Evolutionary conservation across 768 basidiomycete genomes (phyloP), one percentile per base, ranked within the genome.

Genomic region (Amanita muscaria): DNA sequence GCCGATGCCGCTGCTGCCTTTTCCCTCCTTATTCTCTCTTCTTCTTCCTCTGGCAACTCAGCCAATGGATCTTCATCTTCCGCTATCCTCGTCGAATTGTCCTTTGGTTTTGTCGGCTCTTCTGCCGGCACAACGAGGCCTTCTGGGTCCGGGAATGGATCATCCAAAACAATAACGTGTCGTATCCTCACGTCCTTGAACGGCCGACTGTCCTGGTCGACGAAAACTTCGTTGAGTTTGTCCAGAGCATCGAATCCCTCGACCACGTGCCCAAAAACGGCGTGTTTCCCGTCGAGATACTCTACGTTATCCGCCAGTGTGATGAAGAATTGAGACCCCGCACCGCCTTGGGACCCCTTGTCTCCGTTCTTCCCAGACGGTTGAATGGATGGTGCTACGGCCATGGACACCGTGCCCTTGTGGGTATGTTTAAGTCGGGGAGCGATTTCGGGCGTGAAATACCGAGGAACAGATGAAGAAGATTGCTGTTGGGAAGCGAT

Each of bases 301-400:
- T 96, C 92, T 59, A 96, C 87, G 48, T 80, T 79, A 53, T 93
- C 86, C 9, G 72, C 81, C 2, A 99, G 74, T 0, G 96, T 99
- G 56, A 99, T 76, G 64, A 97, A 99, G 70, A 98, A 99, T 56
- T 98, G 96, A 54, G 85, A 88, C 9, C 91, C 94, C 11, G 92
- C 85, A 23, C 70, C 70, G 49, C 67, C 65, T 37, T 76, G 67
- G 3, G 73, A 78, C 40, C 44, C 36, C 15, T 27, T 36, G 22
- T 5, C 5, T 9, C 42, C 42, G 10, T 36, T 27, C 23, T 35
- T 14, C 12, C 34, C 23, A 19, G 31, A 27, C 23, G 34, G 36
- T n/a, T 78, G 81, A 10, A 83, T 52, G 1, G 79, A 68, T n/a
- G 91, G 91, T 2, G 94, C 88, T 8, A 97, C 80, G 6, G 96